Percentiles rank a stretch among this genome's conserved stretches.
phyloP scores from a whole-genome alignment of 73 alveolate species.

The Stentor roeselii region DNA sequence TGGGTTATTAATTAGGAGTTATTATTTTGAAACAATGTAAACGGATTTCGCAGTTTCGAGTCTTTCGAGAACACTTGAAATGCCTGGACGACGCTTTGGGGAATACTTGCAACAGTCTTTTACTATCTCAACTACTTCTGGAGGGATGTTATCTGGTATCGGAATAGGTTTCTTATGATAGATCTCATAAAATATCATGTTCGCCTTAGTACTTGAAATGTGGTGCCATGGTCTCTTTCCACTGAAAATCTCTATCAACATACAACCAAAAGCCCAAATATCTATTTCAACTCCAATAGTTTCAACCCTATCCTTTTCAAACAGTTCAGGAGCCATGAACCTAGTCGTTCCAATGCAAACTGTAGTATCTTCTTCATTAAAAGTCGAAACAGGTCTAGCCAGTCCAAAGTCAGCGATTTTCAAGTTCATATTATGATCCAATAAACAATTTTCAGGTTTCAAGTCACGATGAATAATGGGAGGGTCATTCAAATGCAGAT shows the following conservation, averaged over 20 bases:
- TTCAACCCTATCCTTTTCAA: slow-evolving; percentile 52
- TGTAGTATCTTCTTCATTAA: slow-evolving; percentile 82
- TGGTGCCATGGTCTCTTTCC: slow-evolving; percentile 25
- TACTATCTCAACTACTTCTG: background rate
- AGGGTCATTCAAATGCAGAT: slow-evolving; percentile 82
- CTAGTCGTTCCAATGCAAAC: slow-evolving; percentile 97
- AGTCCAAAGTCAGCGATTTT: slow-evolving; percentile 64
- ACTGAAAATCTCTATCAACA: slow-evolving; percentile 27
- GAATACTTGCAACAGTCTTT: background rate
- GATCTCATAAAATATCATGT: slow-evolving; percentile 10
- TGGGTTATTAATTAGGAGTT: too few relatives aligned
- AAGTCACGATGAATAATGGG: slow-evolving; percentile 93
- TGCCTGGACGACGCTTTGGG: slow-evolving; percentile 3
- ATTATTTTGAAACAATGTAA: background rate
- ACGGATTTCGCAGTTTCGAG: slow-evolving; percentile 8
- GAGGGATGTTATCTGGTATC: slow-evolving; percentile 22
- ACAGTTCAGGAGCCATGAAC: slow-evolving; percentile 99
- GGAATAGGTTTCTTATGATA: slow-evolving; percentile 24
- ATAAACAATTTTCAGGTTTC: slow-evolving; percentile 85
- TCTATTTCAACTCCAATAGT: slow-evolving; percentile 27
- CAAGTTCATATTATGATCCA: slow-evolving; percentile 72
- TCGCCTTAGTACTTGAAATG: slow-evolving; percentile 24
- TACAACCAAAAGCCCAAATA: slow-evolving; percentile 22
- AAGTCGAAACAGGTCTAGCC: slow-evolving; percentile 91
- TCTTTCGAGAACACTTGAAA: background rate